phyloP scores from a whole-genome alignment of 257 asterid genomes.

The Cynanchum wilfordii region DNA sequence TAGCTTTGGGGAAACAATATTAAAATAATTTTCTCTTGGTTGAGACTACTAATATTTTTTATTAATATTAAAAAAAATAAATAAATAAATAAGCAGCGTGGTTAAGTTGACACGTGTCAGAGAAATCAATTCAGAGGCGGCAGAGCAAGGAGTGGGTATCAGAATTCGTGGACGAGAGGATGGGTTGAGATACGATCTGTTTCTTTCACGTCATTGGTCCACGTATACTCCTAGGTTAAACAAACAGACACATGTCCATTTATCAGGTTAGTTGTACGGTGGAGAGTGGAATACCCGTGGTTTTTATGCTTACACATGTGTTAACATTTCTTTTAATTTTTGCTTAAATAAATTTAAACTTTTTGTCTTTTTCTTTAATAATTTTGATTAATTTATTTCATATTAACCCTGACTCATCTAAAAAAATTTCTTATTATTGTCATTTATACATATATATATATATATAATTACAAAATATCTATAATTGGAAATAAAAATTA shows the following conservation, averaged over 20 bases:
- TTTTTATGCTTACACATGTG: constrained; percentile 8
- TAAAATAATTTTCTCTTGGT: neutral
- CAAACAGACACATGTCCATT: constrained; percentile 37
- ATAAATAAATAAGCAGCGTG: constrained; percentile 31
- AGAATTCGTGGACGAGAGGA: constrained; percentile 76
- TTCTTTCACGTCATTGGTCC: constrained; percentile 54
- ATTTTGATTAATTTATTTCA: neutral
- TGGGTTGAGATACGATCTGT: constrained; percentile 64
- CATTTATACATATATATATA: no score
- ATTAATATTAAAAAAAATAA: constrained; percentile 8
- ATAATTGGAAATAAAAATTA: no score
- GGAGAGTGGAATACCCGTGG: constrained; percentile 1
- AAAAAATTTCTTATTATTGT: no score
- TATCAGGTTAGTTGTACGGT: neutral
- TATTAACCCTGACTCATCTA: constrained; percentile 5
- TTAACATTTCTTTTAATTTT: neutral
- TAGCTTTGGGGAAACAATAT: constrained; percentile 22
- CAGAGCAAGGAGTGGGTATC: constrained; percentile 44
- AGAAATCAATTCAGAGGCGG: constrained; percentile 43
- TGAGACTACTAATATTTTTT: constrained; percentile 21
- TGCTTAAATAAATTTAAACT: constrained; percentile 8
- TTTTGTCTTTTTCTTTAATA: constrained; percentile 4
- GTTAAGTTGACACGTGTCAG: constrained; percentile 58
- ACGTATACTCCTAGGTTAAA: constrained; percentile 11
- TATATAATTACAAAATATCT: no score